Percentiles rank a stretch among this genome's conserved stretches.
phyloP scores from a whole-genome alignment of 1,139 yeast genomes.

The Arxiozyma heterogenica region DNA sequence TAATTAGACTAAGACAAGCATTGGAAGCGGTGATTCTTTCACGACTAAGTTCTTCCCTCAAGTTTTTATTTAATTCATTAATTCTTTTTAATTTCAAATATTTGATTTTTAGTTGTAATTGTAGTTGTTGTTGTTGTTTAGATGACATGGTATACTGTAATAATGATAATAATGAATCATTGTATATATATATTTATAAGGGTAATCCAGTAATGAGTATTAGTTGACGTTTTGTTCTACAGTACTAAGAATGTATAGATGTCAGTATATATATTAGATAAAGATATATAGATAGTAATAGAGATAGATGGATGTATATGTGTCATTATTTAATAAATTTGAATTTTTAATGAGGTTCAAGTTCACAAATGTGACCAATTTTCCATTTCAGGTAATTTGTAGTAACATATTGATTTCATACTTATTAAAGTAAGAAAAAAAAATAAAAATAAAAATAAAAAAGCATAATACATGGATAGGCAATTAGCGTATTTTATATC shows the following conservation, averaged over 20 bases:
- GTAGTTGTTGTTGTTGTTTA: constrained; percentile 11
- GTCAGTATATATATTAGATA: background rate
- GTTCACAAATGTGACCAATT: background rate
- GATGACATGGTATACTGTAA: background rate
- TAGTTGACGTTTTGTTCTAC: too few species aligned
- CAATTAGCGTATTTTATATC: too few species aligned
- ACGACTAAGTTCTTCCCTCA: constrained; percentile 45
- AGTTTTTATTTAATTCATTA: constrained; percentile 47
- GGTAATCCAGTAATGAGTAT: too few species aligned
- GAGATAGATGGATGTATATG: too few species aligned
- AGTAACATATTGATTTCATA: background rate
- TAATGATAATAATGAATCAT: too few species aligned
- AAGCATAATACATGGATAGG: too few species aligned
- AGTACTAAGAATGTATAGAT: background rate
- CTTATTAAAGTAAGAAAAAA: too few species aligned
- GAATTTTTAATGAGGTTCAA: background rate
- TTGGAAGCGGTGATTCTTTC: constrained; percentile 63
- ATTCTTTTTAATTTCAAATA: constrained; percentile 54
- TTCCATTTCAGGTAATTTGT: background rate
- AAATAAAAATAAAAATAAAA: too few species aligned
- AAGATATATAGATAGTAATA: too few species aligned
- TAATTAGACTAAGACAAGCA: constrained; percentile 44
- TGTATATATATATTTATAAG: too few species aligned
- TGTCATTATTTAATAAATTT: too few species aligned
- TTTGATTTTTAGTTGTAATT: constrained; percentile 27